A percentile compares a stretch with the other conserved stretches of the same genome.
phyloP scores from a whole-genome alignment of 306 rosid species.

The Clitoria ternatea region DNA sequence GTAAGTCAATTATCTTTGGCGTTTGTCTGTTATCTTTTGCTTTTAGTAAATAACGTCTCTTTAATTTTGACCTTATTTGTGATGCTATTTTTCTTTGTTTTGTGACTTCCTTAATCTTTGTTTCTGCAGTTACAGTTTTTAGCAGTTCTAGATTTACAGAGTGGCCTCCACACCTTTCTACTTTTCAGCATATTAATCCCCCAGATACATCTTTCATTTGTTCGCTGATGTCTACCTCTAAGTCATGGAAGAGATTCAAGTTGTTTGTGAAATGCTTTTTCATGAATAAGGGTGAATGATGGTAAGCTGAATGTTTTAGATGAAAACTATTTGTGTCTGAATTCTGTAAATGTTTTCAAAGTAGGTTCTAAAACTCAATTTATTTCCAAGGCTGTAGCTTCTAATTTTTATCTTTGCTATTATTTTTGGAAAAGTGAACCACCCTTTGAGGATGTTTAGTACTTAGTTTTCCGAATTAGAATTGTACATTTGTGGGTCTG shows the following conservation, averaged over 20 bases:
- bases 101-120: neutral
- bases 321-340: neutral
- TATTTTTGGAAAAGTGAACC: conserved; percentile 33
- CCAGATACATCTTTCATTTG: conserved; percentile 28
- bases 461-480: conserved; percentile 2
- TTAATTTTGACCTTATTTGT: neutral
- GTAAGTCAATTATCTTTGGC: conserved; percentile 17
- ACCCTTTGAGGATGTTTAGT: conserved; percentile 38
- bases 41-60: neutral
- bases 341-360: neutral
- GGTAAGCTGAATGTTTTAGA: conserved; percentile 26
- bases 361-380: neutral
- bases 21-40: neutral
- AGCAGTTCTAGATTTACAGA: conserved; percentile 32
- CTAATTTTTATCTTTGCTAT: conserved; percentile 32
- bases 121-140: conserved; percentile 50
- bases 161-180: conserved; percentile 32
- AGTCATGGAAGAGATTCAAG: conserved; percentile 21
- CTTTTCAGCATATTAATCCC: conserved; percentile 25
- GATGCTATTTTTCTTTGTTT: neutral
- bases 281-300: neutral
- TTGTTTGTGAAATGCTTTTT: neutral
- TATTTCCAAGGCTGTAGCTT: conserved; percentile 32
- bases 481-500: conserved; percentile 23
- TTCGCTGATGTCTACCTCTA: conserved; percentile 19